These are phyloP conservation scores for Phaeosphaeria sp. DNA, from an alignment of 2,329 filamentous ascomycete genomes.

Conservation along the genomic window DNA sequence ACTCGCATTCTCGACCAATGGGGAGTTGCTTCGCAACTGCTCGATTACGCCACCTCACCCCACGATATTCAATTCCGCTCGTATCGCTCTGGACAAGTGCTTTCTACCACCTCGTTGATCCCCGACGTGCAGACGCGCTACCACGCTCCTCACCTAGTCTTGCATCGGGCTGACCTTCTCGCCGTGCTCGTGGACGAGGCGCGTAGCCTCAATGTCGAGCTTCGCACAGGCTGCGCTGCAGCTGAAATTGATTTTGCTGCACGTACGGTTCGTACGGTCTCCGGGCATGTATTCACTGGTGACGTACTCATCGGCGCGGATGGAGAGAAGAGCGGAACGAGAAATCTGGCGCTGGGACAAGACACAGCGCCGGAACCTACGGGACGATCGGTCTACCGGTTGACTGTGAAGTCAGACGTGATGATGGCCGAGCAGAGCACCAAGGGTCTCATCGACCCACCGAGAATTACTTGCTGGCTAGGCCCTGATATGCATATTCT, in stretches of 20 bases:
- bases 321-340: not conserved
- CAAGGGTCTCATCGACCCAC: not conserved
- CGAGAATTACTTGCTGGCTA: not conserved
- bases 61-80: not conserved
- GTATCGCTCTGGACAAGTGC: not conserved
- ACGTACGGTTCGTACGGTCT: not conserved
- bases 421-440: not conserved
- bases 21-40: not conserved
- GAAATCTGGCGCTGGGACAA: not conserved
- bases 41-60: not conserved
- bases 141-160: not conserved
- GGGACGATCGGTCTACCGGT: not conserved
- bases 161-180: not conserved
- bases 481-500: not conserved
- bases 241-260: not conserved
- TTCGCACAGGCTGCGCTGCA: not conserved
- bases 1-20: not conserved
- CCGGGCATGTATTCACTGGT: not conserved
- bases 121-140: not conserved
- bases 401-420: not conserved
- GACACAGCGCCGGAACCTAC: not conserved
- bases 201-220: not conserved
- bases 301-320: not conserved
- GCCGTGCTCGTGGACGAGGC: not conserved
- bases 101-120: not conserved